Evolutionary conservation across 1,284 basidiomycete genomes (phyloP).

Genomic region (Apiotrichum gracile): DNA sequence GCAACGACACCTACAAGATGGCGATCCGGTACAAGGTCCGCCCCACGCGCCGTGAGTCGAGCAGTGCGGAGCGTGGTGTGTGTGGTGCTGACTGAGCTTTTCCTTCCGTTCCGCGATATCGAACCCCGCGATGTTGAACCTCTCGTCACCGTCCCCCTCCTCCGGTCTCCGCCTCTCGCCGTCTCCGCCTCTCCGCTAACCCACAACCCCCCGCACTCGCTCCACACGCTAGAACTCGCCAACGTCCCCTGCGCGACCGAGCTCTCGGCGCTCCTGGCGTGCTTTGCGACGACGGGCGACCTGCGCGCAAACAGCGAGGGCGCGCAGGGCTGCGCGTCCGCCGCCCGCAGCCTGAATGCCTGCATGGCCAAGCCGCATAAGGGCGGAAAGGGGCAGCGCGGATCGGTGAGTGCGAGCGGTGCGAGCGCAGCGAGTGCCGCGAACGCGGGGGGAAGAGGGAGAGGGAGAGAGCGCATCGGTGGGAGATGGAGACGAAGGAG

Average conservation of each 20-base stretch:
- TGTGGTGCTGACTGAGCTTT: neutral
- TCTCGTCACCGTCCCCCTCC: too few relatives aligned
- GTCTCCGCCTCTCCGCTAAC: too few relatives aligned
- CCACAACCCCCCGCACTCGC: neutral
- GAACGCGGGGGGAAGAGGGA: neutral
- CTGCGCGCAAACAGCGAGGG: constrained; percentile 51
- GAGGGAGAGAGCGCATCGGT: neutral
- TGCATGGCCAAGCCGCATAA: constrained; percentile 59
- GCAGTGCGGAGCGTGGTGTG: neutral
- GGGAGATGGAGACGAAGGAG: neutral
- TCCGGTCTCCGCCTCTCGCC: too few relatives aligned
- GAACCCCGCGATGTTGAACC: too few relatives aligned
- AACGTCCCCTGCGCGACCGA: constrained; percentile 66
- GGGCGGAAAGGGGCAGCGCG: neutral
- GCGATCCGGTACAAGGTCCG: constrained; percentile 10
- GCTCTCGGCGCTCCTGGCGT: constrained; percentile 75
- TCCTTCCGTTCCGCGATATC: neutral
- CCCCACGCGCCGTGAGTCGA: constrained; percentile 7
- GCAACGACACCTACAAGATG: too few relatives aligned
- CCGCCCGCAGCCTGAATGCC: constrained; percentile 63
- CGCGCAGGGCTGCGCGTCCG: constrained; percentile 57
- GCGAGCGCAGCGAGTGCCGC: neutral
- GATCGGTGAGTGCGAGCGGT: constrained; percentile 12
- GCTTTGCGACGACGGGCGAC: constrained; percentile 82
- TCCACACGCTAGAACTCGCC: constrained; percentile 47